Base-by-base conservation (phyloP, 495 filamentous ascomycete genomes). In the Penicillium lagena region DNA sequence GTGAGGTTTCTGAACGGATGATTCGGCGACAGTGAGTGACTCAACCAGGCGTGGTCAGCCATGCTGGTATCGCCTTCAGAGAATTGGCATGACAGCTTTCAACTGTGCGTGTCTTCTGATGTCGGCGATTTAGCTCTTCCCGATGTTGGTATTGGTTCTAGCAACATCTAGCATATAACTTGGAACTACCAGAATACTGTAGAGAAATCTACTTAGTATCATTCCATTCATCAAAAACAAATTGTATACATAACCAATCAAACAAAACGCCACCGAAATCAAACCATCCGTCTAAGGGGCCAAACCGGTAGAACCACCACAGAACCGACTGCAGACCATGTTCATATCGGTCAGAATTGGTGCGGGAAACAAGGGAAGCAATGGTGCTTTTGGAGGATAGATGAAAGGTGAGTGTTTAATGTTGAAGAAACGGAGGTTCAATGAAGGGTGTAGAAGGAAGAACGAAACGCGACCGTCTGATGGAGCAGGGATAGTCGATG, bases 401-500 rank as follows among this genome's bases (percentile, higher is more conserved):
- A 29, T 12, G 29, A n/a, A 30, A 39, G 39, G 29, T 30, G 44
- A 5, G 35, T 13, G 17, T 29, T 22, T 9, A 33, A 35, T n/a
- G 14, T 33, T 4, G 9, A 12, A 35, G 13, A 14, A 22, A 22
- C 0, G 2, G 12, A 29, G 10, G 17, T 7, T 17, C 31, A 33
- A 22, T 12, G 10, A 39, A 29, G 42, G 39, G 22, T 32, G 9
- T 40, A 29, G 14, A 51, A 40, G 44, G 12, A 27, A 29, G 42
- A 42, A 40, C 32, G 36, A 52, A 6, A 22, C 22, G 6, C 22
- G 48, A 47, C 50, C 51, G 39, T 47, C 47, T 60, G 44, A 41
- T 58, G 39, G 42, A 55, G 63, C 64, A 60, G 42, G 49, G 42
- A 50, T 58, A 54, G 59, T 60, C 66, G 58, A 59, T 46, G 54